Evolutionary conservation across 345 rosid genomes (phyloP).

Genomic region (Brassica juncea): DNA sequence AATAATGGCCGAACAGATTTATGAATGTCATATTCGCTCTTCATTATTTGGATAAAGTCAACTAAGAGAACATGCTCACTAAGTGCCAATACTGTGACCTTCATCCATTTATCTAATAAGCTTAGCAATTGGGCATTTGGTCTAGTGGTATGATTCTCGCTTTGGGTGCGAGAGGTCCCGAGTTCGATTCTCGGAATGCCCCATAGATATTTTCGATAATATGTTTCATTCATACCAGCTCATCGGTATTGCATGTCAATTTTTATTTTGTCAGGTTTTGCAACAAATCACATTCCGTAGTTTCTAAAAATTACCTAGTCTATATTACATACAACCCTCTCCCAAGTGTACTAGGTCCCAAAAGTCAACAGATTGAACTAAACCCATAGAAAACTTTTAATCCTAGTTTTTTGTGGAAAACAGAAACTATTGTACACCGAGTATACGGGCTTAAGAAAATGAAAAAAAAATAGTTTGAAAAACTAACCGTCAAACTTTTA

Average conservation of each 20-base stretch:
- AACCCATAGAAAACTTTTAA: not conserved
- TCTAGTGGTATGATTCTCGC: slow-evolving; percentile 75
- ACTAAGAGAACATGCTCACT: not conserved
- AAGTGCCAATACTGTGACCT: not conserved
- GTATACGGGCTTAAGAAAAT: not conserved
- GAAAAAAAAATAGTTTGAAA: too few relatives aligned
- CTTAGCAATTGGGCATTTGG: slow-evolving; percentile 53
- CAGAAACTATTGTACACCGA: not conserved
- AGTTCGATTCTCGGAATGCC: slow-evolving; percentile 36
- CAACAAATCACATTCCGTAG: too few relatives aligned
- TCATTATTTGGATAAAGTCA: not conserved
- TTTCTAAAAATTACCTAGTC: not conserved
- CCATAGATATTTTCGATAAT: not conserved
- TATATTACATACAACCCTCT: not conserved
- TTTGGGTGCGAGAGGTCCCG: too few relatives aligned
- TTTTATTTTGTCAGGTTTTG: not conserved
- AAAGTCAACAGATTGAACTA: not conserved
- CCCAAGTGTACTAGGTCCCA: not conserved
- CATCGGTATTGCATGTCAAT: not conserved
- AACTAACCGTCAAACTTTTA: too few relatives aligned
- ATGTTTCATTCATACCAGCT: not conserved
- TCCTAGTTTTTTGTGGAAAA: not conserved
- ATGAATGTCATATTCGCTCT: not conserved
- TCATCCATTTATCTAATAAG: not conserved
- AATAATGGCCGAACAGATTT: not conserved